Evolutionary conservation across 495 filamentous ascomycete species (phyloP).

Genomic region (Podospora fimiseda): DNA sequence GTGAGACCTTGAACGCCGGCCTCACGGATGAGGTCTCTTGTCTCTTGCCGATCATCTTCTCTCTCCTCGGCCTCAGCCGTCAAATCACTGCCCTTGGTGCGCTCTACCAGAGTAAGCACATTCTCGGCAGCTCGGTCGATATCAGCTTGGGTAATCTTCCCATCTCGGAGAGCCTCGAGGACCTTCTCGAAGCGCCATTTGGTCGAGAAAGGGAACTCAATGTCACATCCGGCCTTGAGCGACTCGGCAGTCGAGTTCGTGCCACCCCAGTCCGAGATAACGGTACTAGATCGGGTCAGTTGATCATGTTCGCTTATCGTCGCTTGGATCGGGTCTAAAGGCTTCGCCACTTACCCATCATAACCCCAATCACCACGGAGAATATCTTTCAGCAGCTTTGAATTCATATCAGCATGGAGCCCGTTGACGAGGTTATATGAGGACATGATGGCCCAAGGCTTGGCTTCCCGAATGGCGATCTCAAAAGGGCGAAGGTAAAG

Average conservation of each 20-base stretch:
- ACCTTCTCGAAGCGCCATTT: slow-evolving; percentile 66
- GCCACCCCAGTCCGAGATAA: slow-evolving; percentile 71
- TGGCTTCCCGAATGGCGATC: slow-evolving; percentile 71
- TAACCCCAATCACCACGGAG: slow-evolving; percentile 71
- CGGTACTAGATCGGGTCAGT: slow-evolving; percentile 41
- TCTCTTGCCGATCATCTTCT: slow-evolving; percentile 58
- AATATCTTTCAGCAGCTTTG: slow-evolving; percentile 62
- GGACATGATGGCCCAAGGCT: slow-evolving; percentile 73
- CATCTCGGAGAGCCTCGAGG: slow-evolving; percentile 54
- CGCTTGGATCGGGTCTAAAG: background rate
- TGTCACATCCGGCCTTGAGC: slow-evolving; percentile 66
- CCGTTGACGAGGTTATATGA: slow-evolving; percentile 86
- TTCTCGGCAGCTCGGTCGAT: slow-evolving; percentile 53
- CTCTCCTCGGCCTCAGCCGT: slow-evolving; percentile 54
- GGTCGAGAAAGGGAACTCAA: slow-evolving; percentile 71
- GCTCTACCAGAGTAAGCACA: slow-evolving; percentile 62
- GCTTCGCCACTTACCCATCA: slow-evolving; percentile 49
- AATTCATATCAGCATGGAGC: slow-evolving; percentile 67
- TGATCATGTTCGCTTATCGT: slow-evolving; percentile 11
- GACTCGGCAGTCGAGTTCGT: slow-evolving; percentile 65
- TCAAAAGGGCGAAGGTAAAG: slow-evolving; percentile 80
- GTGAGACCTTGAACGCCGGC: slow-evolving; percentile 69
- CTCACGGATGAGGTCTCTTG: slow-evolving; percentile 59
- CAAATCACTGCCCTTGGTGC: slow-evolving; percentile 54
- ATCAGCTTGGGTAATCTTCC: slow-evolving; percentile 45